These are phyloP conservation scores for Colletotrichum falcatum DNA, from an alignment of 2,329 filamentous ascomycete species.

Conservation along the genomic window DNA sequence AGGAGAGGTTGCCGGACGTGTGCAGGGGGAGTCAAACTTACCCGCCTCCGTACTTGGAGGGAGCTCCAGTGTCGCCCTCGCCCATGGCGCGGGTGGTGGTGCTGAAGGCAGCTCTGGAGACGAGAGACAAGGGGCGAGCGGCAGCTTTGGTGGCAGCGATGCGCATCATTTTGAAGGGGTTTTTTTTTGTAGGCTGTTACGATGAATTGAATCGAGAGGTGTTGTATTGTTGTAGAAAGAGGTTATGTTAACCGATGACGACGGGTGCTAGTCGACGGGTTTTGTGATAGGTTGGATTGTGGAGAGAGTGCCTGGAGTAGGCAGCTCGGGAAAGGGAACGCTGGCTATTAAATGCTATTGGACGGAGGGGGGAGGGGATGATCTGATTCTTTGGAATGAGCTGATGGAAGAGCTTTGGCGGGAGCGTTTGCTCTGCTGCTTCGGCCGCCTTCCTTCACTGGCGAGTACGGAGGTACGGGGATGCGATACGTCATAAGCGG, in stretches of 20 bases:
- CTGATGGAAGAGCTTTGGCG: background rate
- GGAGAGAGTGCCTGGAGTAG: conserved; percentile 23
- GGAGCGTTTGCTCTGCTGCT: conserved; percentile 14
- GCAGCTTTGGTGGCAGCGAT: conserved; percentile 69
- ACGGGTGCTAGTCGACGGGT: conserved; percentile 26
- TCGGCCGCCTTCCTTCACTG: conserved; percentile 18
- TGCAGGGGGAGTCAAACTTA: conserved; percentile 52
- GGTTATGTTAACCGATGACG: conserved; percentile 33
- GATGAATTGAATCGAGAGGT: conserved; percentile 25
- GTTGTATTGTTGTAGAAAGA: conserved; percentile 19
- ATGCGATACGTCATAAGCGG: conserved; percentile 32
- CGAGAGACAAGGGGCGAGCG: conserved; percentile 63
- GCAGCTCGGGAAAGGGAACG: conserved; percentile 16
- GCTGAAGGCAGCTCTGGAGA: conserved; percentile 69
- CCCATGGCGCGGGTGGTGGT: conserved; percentile 72
- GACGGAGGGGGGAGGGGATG: conserved; percentile 10
- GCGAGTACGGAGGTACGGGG: conserved; percentile 30
- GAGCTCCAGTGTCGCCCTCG: conserved; percentile 77
- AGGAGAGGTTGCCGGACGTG: background rate
- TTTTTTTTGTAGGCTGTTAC: conserved; percentile 38
- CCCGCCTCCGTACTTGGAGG: conserved; percentile 67
- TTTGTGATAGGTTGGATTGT: conserved; percentile 40
- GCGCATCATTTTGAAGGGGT: conserved; percentile 70
- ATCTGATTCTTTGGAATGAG: conserved; percentile 34
- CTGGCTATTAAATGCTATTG: conserved; percentile 19